A percentile compares a stretch with the other conserved stretches of the same genome.
phyloP scores from a whole-genome alignment of 176 grass and related monocot species.

The Areca catechu region DNA sequence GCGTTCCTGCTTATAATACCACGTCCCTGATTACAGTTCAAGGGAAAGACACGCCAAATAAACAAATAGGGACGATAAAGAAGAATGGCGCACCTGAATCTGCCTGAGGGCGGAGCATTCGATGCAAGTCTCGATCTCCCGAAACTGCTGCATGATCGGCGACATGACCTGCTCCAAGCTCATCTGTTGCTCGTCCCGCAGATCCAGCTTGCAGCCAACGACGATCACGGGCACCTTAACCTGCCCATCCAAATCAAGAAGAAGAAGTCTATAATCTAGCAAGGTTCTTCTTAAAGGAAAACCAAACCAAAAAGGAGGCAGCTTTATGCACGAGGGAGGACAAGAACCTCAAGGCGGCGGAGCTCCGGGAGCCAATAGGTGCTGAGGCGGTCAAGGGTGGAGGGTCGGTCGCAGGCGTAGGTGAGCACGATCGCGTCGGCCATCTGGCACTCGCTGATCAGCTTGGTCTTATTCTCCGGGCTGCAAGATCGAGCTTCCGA shows the following conservation, averaged over 20 bases:
- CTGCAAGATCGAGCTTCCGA: conserved; percentile 15
- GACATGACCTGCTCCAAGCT: conserved; percentile 91
- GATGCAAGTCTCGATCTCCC: conserved; percentile 96
- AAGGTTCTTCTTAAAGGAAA: neutral
- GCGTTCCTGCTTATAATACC: no score
- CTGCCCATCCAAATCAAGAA: conserved; percentile 17
- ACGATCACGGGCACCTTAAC: conserved; percentile 74
- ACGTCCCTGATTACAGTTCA: no score
- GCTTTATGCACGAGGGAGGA: no score
- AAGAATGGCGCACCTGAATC: conserved; percentile 57
- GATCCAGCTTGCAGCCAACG: conserved; percentile 87
- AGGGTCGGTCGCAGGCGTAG: conserved; percentile 66
- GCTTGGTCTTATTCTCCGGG: conserved; percentile 73
- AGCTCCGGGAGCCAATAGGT: conserved; percentile 93
- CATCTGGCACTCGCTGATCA: conserved; percentile 78
- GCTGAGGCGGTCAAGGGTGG: conserved; percentile 75
- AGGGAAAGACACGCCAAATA: no score
- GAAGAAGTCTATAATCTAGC: no score
- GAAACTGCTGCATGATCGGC: conserved; percentile 87
- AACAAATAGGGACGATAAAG: neutral
- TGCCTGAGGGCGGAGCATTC: conserved; percentile 91
- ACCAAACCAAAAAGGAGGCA: neutral
- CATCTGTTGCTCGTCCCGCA: conserved; percentile 80
- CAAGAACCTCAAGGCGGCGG: conserved; percentile 55
- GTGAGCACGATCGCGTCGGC: conserved; percentile 88